Evolutionary conservation across 2,329 filamentous ascomycete genomes (phyloP).

Genomic region (Juglanconis sp.): DNA sequence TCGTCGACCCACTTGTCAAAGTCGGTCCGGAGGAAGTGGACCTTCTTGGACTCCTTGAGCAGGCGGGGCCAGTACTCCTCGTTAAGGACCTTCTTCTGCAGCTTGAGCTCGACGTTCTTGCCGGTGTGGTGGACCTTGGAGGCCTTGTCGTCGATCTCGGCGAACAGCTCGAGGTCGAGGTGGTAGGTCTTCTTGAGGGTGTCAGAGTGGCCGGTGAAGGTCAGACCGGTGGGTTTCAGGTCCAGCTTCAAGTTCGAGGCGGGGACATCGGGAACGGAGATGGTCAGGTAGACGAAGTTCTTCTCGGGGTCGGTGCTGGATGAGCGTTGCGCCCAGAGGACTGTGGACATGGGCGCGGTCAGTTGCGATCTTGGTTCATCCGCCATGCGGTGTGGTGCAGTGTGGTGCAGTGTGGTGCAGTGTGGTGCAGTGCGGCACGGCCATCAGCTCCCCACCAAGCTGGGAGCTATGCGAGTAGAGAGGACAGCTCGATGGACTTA

Average conservation of each 20-base stretch:
- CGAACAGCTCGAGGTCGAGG: slow-evolving; percentile 83
- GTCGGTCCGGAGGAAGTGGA: slow-evolving; percentile 96
- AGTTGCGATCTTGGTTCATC: not conserved
- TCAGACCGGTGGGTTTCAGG: slow-evolving; percentile 71
- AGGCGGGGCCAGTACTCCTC: slow-evolving; percentile 94
- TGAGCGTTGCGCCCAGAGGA: slow-evolving; percentile 97
- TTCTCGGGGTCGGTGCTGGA: slow-evolving; percentile 73
- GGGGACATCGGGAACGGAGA: slow-evolving; percentile 82
- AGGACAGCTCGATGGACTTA: slow-evolving; percentile 25
- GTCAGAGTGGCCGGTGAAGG: slow-evolving; percentile 78
- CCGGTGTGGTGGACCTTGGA: slow-evolving; percentile 85
- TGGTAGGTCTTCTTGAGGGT: slow-evolving; percentile 85
- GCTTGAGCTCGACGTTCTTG: slow-evolving; percentile 83
- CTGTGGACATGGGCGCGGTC: slow-evolving; percentile 43
- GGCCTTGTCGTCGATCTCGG: slow-evolving; percentile 80
- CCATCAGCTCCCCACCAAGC: not conserved
- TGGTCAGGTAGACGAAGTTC: slow-evolving; percentile 94
- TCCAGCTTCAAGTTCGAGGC: slow-evolving; percentile 76
- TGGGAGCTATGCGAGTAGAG: not conserved
- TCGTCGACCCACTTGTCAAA: slow-evolving; percentile 99
- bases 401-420: not conserved
- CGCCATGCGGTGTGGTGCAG: not conserved
- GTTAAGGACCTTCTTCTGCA: slow-evolving; percentile 95
- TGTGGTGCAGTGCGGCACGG: not conserved
- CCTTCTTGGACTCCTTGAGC: slow-evolving; percentile 83